Percentiles rank a stretch among this genome's conserved stretches.
Evolutionary conservation across 2,329 filamentous ascomycete species (phyloP).

Genomic region (Penicillium griseofulvum): DNA sequence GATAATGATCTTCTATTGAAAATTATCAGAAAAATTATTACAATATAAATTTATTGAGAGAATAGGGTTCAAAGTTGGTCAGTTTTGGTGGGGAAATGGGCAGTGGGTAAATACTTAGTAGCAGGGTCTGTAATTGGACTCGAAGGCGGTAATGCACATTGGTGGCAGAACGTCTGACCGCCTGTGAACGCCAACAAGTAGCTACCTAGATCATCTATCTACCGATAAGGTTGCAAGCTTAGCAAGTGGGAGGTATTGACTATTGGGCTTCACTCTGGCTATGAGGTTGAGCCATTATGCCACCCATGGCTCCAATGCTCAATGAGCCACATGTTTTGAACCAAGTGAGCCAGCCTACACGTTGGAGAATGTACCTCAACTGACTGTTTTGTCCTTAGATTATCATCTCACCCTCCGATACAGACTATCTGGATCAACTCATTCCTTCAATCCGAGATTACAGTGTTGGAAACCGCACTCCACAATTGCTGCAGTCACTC

Average conservation of each 20-base stretch:
- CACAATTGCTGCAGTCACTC: slow-evolving; percentile 72
- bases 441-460: slow-evolving; percentile 94
- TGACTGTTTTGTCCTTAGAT: slow-evolving; percentile 58
- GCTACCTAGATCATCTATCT: neutral
- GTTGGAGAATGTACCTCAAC: slow-evolving; percentile 3
- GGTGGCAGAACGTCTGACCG: slow-evolving; percentile 3
- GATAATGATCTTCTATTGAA: no score
- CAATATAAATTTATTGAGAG: no score
- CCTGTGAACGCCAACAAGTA: neutral
- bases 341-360: slow-evolving; percentile 21
- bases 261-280: neutral
- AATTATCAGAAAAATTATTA: no score
- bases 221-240: neutral
- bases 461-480: slow-evolving; percentile 68
- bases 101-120: no score
- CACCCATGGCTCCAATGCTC: slow-evolving; percentile 15
- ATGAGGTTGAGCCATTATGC: slow-evolving; percentile 14
- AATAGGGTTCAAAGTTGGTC: no score
- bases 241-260: neutral
- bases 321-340: slow-evolving; percentile 25
- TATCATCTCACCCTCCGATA: slow-evolving; percentile 84
- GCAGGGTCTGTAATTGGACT: no score
- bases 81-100: no score
- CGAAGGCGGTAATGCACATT: neutral
- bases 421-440: slow-evolving; percentile 91